Percentiles rank a stretch among this genome's conserved stretches.
Evolutionary conservation across 2,329 filamentous ascomycete species (phyloP).

Genomic region (Alternaria gaisen): DNA sequence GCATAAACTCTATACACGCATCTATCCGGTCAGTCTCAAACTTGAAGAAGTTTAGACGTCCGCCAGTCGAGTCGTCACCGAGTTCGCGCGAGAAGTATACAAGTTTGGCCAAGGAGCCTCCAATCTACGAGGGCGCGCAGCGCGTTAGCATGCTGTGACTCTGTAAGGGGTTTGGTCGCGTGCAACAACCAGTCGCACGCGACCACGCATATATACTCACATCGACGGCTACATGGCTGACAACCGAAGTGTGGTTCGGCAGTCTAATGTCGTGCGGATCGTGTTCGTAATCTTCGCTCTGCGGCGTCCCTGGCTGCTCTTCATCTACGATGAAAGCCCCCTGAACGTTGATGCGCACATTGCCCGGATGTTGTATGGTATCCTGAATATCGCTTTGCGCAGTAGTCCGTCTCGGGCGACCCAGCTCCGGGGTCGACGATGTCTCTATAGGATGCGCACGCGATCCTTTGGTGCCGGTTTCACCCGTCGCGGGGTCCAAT

Average conservation of each 20-base stretch:
- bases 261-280: conserved; percentile 95
- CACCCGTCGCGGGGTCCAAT: conserved; percentile 44
- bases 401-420: conserved; percentile 40
- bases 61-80: conserved; percentile 79
- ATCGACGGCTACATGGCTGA: conserved; percentile 97
- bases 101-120: conserved; percentile 92
- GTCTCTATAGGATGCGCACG: conserved; percentile 29
- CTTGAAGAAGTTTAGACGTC: conserved; percentile 90
- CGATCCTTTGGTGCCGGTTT: conserved; percentile 36
- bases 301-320: conserved; percentile 58
- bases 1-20: conserved; percentile 91
- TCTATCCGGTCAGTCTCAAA: conserved; percentile 97
- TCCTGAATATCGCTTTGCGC: conserved; percentile 56
- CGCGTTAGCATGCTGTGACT: conserved; percentile 25
- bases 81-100: conserved; percentile 96
- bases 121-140: conserved; percentile 70
- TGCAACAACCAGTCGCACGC: conserved; percentile 25
- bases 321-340: conserved; percentile 97
- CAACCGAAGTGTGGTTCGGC: conserved; percentile 91
- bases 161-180: conserved; percentile 2
- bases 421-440: conserved; percentile 24
- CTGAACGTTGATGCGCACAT: conserved; percentile 94
- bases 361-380: conserved; percentile 67
- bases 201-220: conserved; percentile 62
- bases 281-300: conserved; percentile 65